Conservation (phyloP, 2,329 filamentous ascomycete genomes). For the Aspergillus tanneri region DNA sequence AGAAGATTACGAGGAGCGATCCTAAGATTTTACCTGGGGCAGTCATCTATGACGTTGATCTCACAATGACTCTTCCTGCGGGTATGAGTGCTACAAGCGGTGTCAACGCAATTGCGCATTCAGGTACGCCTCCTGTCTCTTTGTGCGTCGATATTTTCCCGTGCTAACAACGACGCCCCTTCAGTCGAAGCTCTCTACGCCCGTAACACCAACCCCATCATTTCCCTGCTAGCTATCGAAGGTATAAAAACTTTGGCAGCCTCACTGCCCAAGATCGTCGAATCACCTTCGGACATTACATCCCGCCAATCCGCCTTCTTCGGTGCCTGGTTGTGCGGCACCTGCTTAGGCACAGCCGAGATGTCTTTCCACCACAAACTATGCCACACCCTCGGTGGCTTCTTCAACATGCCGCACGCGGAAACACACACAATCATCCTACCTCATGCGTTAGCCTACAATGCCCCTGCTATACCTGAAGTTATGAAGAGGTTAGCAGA, state of each 20-base stretch:
- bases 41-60: slow-evolving; percentile 66
- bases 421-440: slow-evolving; percentile 65
- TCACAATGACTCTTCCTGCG: slow-evolving; percentile 60
- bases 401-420: slow-evolving; percentile 63
- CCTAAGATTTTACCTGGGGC: slow-evolving; percentile 59
- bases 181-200: slow-evolving; percentile 64
- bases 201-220: slow-evolving; percentile 60
- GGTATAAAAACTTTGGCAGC: slow-evolving; percentile 54
- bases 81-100: slow-evolving; percentile 58
- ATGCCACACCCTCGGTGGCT: slow-evolving; percentile 64
- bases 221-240: slow-evolving; percentile 58
- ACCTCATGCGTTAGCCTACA: slow-evolving; percentile 64
- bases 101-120: slow-evolving; percentile 66
- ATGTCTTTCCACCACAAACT: slow-evolving; percentile 69
- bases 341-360: slow-evolving; percentile 58
- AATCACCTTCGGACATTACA: slow-evolving; percentile 44
- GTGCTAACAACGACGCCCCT: background rate
- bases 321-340: slow-evolving; percentile 65
- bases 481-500: slow-evolving; percentile 55
- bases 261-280: slow-evolving; percentile 54
- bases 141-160: background rate
- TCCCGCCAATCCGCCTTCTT: slow-evolving; percentile 58
- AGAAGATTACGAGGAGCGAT: slow-evolving; percentile 59
- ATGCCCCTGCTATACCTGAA: slow-evolving; percentile 55
- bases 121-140: slow-evolving; percentile 36